These are phyloP conservation scores for Alternaria atra DNA, from an alignment of 2,329 filamentous ascomycete genomes.

Conservation along the genomic window DNA sequence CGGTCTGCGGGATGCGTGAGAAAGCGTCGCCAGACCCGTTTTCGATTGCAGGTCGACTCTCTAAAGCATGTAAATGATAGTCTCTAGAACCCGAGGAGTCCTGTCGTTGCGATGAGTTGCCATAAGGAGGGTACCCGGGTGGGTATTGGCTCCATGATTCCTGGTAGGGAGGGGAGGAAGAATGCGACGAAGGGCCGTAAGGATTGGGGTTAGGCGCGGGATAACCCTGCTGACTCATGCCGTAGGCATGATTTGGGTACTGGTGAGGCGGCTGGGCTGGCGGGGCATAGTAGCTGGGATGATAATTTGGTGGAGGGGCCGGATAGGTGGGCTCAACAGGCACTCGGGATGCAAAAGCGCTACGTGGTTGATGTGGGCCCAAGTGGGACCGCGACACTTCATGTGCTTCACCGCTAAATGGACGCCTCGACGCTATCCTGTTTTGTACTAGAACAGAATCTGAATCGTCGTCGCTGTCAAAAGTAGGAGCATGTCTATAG, in stretches of 20 bases:
- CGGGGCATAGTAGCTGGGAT: slow-evolving; percentile 49
- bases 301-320: slow-evolving; percentile 70
- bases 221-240: slow-evolving; percentile 48
- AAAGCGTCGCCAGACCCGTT: slow-evolving; percentile 51
- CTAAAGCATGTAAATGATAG: slow-evolving; percentile 40
- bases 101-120: slow-evolving; percentile 47
- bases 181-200: slow-evolving; percentile 48
- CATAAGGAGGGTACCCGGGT: slow-evolving; percentile 48
- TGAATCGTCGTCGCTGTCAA: slow-evolving; percentile 46
- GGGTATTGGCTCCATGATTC: slow-evolving; percentile 48
- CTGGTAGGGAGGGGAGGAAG: slow-evolving; percentile 49
- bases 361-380: slow-evolving; percentile 40
- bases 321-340: slow-evolving; percentile 46
- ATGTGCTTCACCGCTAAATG: slow-evolving; percentile 41
- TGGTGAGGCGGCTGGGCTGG: slow-evolving; percentile 46
- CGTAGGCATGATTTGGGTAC: slow-evolving; percentile 45
- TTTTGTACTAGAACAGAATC: slow-evolving; percentile 41
- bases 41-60: slow-evolving; percentile 45
- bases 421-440: slow-evolving; percentile 30
- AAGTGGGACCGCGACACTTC: slow-evolving; percentile 37
- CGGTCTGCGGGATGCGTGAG: slow-evolving; percentile 49
- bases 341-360: slow-evolving; percentile 48
- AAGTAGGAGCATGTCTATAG: slow-evolving; percentile 40
- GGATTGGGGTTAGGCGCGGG: slow-evolving; percentile 35
- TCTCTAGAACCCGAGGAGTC: slow-evolving; percentile 50